phyloP scores from a whole-genome alignment of 2,329 filamentous ascomycete species.

The Coniochaeta sp. region DNA sequence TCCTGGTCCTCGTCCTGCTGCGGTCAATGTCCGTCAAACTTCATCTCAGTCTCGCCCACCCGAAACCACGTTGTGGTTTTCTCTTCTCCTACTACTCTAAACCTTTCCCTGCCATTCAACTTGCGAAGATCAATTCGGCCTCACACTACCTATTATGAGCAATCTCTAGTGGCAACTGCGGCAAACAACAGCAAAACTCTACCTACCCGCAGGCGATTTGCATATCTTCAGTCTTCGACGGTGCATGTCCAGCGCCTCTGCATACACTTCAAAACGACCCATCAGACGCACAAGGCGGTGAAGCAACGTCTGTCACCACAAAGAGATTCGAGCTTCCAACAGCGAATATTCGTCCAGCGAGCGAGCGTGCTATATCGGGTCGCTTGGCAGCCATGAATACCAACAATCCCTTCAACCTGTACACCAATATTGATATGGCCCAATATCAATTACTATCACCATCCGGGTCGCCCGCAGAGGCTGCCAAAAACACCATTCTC shows the following conservation, averaged over 20 bases:
- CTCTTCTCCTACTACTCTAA: not conserved
- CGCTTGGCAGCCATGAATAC: not conserved
- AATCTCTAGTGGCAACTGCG: not conserved
- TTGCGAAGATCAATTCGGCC: not conserved
- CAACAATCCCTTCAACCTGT: not conserved
- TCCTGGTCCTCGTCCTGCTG: not conserved
- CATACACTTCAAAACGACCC: not conserved
- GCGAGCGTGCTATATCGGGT: not conserved
- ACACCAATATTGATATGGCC: not conserved
- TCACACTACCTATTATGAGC: not conserved
- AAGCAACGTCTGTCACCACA: too few species aligned
- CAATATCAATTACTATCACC: not conserved
- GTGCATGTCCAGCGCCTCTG: not conserved
- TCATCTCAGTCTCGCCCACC: not conserved
- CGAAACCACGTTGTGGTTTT: not conserved
- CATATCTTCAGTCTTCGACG: too few species aligned
- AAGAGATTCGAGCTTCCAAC: too few species aligned
- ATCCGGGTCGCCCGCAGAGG: not conserved
- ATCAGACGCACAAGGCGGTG: too few species aligned
- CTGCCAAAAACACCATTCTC: slow-evolving; percentile 22
- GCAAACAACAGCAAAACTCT: not conserved
- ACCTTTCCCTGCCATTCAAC: not conserved
- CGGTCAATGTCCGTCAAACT: not conserved
- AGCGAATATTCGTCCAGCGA: not conserved
- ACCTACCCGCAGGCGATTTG: too few species aligned